Base-by-base conservation (phyloP, 768 basidiomycete genomes). In the Glaciozyma antarctica region DNA sequence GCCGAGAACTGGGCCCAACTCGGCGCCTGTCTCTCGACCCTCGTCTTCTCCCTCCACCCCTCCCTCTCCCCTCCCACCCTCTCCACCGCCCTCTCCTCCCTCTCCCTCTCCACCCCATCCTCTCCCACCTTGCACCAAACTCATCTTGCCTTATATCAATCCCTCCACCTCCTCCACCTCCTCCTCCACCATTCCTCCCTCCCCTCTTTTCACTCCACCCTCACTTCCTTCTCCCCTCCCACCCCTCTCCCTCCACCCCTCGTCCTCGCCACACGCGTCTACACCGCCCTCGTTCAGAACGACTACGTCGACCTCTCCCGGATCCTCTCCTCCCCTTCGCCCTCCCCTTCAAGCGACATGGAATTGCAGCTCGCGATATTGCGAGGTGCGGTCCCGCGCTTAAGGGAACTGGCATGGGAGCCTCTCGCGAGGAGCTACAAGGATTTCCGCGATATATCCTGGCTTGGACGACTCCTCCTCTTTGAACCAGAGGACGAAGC, bases 1-100 rank as follows among this genome's bases (percentile, higher is more conserved):
- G 61, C 60, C 51, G 53, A 61, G 34, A 70, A 70, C 51, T 56
- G 48, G 13, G 53, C 65, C 10, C 69, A 70, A 34, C 61, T 70
- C 7, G 32, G 57, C n/a, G 55, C 61, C 30, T 62, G 65, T 6
- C 61, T 70, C 2, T 63, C 65, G 1, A 65, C 56, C 32, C 69
- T 70, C 57, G 69, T 70, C 12, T 43, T 53, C 16, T 21, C 52
- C 16, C 49, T 70, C 4, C 63, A 67, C 15, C 58, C 65, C 12
- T 13, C 58, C 12, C 55, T 60, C 49, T 21, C 24, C 41, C 38
- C 10, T 6, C 54, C n/a, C 12, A 5, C 56, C 12, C 56, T 10
- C 56, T 43, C 13, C 0, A 22, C 41, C 38, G 19, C n/a, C 19
- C 47, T 21, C 16, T 34, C 43, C 24, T 2, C 43, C 24, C 56